A percentile compares a stretch with the other conserved stretches of the same genome.
phyloP scores from a whole-genome alignment of 208 protist species.

The Blechomonas ayalai region DNA sequence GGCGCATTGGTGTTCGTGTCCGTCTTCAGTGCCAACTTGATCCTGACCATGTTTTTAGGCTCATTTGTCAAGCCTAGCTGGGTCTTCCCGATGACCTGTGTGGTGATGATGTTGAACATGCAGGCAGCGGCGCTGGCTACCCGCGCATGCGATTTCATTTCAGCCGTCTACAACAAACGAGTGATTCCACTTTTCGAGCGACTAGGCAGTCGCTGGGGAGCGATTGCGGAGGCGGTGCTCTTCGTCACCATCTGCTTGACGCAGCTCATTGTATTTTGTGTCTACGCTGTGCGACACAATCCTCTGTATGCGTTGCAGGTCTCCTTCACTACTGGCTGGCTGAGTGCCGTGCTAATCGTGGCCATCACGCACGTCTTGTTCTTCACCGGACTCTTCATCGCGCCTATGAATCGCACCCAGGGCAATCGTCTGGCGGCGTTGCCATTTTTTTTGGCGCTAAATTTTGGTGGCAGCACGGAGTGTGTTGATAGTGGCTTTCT shows the following conservation, averaged over 20 bases:
- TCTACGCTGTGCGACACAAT: constrained; percentile 23
- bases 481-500: constrained; percentile 11
- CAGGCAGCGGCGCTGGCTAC: constrained; percentile 40
- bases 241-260: constrained; percentile 24
- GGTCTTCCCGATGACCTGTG: constrained; percentile 42
- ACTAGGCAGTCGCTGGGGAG: constrained; percentile 25
- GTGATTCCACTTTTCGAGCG: constrained; percentile 48
- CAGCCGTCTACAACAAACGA: constrained; percentile 18
- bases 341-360: constrained; percentile 34
- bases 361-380: constrained; percentile 43
- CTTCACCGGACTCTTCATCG: constrained; percentile 38
- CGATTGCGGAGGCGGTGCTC: constrained; percentile 25
- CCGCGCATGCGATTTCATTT: constrained; percentile 30
- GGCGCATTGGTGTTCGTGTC: constrained; percentile 39
- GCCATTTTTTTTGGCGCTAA: constrained; percentile 43
- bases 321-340: constrained; percentile 53
- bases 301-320: constrained; percentile 36
- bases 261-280: constrained; percentile 51
- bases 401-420: constrained; percentile 2
- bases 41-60: constrained; percentile 53
- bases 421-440: constrained; percentile 19
- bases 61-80: constrained; percentile 41
- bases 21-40: constrained; percentile 24
- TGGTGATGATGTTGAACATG: constrained; percentile 34
- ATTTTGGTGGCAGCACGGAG: constrained; percentile 11